Conservation (phyloP, 116 monocot genomes). For the Posidonia oceanica region DNA sequence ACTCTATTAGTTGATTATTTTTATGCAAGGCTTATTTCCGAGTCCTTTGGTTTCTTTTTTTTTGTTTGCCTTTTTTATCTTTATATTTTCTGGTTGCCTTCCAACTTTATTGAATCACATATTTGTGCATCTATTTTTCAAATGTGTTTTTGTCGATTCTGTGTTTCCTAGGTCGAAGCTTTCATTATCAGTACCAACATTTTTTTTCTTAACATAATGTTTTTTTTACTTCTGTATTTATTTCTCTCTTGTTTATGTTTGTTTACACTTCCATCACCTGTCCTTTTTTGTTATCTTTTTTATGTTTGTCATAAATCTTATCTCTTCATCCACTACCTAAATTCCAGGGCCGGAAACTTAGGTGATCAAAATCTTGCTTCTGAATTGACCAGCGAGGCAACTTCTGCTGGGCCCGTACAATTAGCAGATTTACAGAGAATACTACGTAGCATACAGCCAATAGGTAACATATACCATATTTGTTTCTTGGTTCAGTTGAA, state of each 20-base stretch:
- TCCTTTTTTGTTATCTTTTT: not conserved
- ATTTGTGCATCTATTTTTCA: too few relatives aligned
- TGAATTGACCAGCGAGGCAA: slow-evolving; percentile 62
- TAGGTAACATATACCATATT: slow-evolving; percentile 26
- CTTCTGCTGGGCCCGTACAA: slow-evolving; percentile 82
- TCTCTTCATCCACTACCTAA: not conserved
- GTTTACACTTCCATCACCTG: not conserved
- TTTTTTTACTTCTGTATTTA: too few relatives aligned
- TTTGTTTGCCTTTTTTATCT: too few relatives aligned
- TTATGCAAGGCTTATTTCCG: too few relatives aligned
- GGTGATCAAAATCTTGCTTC: slow-evolving; percentile 50
- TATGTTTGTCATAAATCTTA: not conserved
- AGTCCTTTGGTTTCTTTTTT: too few relatives aligned
- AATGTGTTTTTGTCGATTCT: too few relatives aligned
- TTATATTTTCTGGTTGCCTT: too few relatives aligned
- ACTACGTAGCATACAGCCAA: slow-evolving; percentile 55
- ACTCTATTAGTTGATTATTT: too few relatives aligned
- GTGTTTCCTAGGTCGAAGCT: too few relatives aligned
- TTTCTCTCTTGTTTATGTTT: not conserved
- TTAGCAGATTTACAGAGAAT: slow-evolving; percentile 87
- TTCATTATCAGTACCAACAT: too few relatives aligned
- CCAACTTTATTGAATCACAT: too few relatives aligned
- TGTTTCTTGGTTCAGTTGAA: not conserved
- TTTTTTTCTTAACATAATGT: too few relatives aligned
- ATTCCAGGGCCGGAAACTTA: slow-evolving; percentile 67